Evolutionary conservation across 345 rosid species (phyloP).

Genomic region (Murraya paniculata): DNA sequence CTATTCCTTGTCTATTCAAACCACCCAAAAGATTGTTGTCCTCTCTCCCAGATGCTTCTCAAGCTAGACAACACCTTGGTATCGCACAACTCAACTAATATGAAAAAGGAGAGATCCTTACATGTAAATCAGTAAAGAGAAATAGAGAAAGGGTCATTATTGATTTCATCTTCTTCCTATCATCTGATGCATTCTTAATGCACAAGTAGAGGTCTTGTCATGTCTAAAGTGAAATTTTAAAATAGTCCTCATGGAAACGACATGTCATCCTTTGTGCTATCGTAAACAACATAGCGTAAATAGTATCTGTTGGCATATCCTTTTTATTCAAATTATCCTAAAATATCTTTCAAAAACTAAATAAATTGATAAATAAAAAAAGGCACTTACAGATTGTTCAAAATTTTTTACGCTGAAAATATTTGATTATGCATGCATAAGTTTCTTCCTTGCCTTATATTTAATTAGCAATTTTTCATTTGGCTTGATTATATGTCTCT

Average conservation of each 20-base stretch:
- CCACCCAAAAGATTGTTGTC: too few relatives aligned
- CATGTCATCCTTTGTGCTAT: too few relatives aligned
- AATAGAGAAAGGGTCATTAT: neutral
- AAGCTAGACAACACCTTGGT: neutral
- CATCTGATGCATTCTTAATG: neutral
- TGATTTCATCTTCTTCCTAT: neutral
- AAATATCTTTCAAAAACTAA: neutral
- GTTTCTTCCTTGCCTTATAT: neutral
- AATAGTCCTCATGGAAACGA: too few relatives aligned
- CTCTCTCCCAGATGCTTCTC: neutral
- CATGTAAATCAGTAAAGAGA: neutral
- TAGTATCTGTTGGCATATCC: too few relatives aligned
- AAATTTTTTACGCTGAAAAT: neutral
- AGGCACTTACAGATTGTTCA: neutral
- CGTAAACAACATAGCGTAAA: too few relatives aligned
- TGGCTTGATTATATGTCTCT: neutral
- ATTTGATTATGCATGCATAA: neutral
- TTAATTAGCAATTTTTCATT: neutral
- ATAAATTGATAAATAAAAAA: too few relatives aligned
- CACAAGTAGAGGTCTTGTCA: too few relatives aligned
- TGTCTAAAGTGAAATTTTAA: too few relatives aligned
- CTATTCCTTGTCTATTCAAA: too few relatives aligned
- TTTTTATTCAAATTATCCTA: neutral
- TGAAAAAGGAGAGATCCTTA: neutral
- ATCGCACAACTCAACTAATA: neutral